These are phyloP conservation scores for Dactylellina sp. DNA, from an alignment of 2,329 filamentous ascomycete genomes.

Conservation along the genomic window DNA sequence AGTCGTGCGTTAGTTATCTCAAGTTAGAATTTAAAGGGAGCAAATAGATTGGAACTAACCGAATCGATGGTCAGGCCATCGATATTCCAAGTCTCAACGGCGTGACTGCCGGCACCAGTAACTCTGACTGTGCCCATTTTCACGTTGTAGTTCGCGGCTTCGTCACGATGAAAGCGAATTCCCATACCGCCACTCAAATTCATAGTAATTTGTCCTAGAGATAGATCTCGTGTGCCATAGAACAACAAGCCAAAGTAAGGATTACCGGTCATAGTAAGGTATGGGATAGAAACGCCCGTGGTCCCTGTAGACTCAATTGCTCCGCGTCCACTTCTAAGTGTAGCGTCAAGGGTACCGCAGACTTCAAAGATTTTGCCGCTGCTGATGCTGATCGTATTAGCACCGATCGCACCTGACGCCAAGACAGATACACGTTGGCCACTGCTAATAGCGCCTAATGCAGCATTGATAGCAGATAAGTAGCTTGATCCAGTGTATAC, in stretches of 20 bases:
- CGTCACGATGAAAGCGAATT: slow-evolving; percentile 71
- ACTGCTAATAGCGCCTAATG: slow-evolving; percentile 67
- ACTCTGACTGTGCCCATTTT: slow-evolving; percentile 69
- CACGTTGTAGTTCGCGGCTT: slow-evolving; percentile 69
- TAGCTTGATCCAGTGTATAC: slow-evolving; percentile 70
- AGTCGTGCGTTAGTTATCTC: too few species aligned
- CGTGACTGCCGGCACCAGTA: slow-evolving; percentile 69
- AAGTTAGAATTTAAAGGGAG: too few species aligned
- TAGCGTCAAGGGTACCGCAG: slow-evolving; percentile 70
- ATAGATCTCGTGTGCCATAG: slow-evolving; percentile 68
- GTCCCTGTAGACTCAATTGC: slow-evolving; percentile 70
- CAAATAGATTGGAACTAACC: too few species aligned
- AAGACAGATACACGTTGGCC: slow-evolving; percentile 70
- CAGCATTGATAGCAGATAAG: slow-evolving; percentile 69
- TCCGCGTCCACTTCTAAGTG: slow-evolving; percentile 65
- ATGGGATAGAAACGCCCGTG: slow-evolving; percentile 68
- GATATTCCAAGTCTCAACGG: slow-evolving; percentile 73
- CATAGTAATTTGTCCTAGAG: slow-evolving; percentile 69
- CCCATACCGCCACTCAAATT: slow-evolving; percentile 70
- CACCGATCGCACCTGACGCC: slow-evolving; percentile 70
- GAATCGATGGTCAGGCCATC: slow-evolving; percentile 69
- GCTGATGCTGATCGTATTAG: slow-evolving; percentile 67
- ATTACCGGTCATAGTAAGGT: slow-evolving; percentile 70
- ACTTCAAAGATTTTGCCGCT: slow-evolving; percentile 72
- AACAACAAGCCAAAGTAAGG: slow-evolving; percentile 72